Conservation (phyloP, 306 rosid species). For the Luffa acutangula region DNA sequence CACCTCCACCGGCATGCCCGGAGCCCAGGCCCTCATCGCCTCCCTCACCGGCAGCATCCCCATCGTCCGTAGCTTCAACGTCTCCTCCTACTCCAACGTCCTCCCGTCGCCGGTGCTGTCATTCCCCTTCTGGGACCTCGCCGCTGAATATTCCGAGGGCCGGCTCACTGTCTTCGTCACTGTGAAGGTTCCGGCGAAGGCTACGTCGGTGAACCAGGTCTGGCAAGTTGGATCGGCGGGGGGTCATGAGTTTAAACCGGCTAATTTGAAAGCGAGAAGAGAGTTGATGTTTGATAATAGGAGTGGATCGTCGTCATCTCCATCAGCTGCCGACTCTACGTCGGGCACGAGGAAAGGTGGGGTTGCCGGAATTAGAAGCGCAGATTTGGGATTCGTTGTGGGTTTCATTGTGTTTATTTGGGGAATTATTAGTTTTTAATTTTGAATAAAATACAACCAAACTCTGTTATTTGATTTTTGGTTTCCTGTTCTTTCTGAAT, state of each 20-base stretch:
- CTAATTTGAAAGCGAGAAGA: neutral
- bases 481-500: too few relatives aligned
- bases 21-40: constrained; percentile 49
- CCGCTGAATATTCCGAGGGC: constrained; percentile 5
- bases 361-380: neutral
- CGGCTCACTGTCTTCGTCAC: constrained; percentile 25
- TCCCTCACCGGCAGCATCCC: neutral
- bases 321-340: neutral
- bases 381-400: neutral
- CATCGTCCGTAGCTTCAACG: constrained; percentile 21
- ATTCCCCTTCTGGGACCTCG: constrained; percentile 18
- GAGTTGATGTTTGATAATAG: neutral
- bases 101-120: constrained; percentile 6
- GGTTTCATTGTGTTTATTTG: neutral
- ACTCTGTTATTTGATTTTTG: neutral
- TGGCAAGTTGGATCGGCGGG: constrained; percentile 59
- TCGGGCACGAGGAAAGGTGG: neutral
- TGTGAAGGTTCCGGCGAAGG: constrained; percentile 34
- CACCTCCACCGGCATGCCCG: constrained; percentile 32
- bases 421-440: neutral
- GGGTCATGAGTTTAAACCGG: neutral
- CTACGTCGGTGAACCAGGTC: constrained; percentile 24
- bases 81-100: constrained; percentile 2
- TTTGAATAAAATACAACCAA: neutral
- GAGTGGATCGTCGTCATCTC: neutral